Evolutionary conservation across 345 rosid genomes (phyloP).

Genomic region (Syzygium aqueum): DNA sequence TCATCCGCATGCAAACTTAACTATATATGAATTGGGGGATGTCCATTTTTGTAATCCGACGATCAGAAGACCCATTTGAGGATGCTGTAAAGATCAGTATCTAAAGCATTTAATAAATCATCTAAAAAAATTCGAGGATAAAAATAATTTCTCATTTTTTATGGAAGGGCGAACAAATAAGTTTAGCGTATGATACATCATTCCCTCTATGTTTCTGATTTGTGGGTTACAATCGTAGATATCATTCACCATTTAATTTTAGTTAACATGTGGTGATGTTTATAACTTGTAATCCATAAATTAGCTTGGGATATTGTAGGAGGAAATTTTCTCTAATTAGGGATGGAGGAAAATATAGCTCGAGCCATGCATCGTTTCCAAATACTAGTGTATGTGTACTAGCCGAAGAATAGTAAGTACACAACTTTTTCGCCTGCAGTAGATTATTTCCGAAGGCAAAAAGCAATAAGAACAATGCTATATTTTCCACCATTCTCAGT

Average conservation of each 20-base stretch:
- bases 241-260: not conserved
- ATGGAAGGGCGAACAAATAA: not conserved
- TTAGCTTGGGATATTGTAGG: not conserved
- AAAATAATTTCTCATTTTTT: not conserved
- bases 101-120: not conserved
- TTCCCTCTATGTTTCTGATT: not conserved
- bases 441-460: not conserved
- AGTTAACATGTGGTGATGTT: not conserved
- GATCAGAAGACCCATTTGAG: not conserved
- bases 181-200: fast-evolving
- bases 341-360: not conserved
- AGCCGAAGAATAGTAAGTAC: not conserved
- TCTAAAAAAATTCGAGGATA: not conserved
- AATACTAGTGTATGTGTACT: not conserved
- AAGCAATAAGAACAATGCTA: not conserved
- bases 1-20: not conserved
- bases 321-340: not conserved
- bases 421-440: fast-evolving
- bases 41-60: not conserved
- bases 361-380: not conserved
- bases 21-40: not conserved
- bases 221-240: not conserved
- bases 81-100: not conserved
- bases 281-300: not conserved
- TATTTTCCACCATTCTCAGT: not conserved